phyloP scores from a whole-genome alignment of 169 alveolate genomes.

The Plasmodium vivax region DNA sequence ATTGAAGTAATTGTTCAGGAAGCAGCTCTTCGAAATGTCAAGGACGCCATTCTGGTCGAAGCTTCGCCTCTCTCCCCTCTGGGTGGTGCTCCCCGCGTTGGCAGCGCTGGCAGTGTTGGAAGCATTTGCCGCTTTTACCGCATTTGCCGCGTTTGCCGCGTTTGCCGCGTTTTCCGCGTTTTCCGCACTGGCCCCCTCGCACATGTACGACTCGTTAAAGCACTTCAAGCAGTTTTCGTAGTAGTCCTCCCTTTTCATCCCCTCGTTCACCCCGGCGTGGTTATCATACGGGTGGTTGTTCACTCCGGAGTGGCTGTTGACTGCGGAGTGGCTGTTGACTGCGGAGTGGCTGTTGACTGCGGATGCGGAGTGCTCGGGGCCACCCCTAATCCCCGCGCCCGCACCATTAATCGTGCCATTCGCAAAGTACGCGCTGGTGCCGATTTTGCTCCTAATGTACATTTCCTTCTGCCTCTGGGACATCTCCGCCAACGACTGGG shows the following conservation, averaged over 20 bases:
- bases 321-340: no score
- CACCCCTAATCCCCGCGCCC: not conserved
- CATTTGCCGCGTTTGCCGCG: not conserved
- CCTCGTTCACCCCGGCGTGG: not conserved
- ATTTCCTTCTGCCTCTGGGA: constrained; percentile 70
- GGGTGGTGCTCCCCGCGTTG: not conserved
- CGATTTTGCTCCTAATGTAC: constrained; percentile 5
- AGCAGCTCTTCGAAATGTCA: constrained; percentile 52
- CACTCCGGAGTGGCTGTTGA: no score
- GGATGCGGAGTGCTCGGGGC: no score
- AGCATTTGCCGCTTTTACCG: not conserved
- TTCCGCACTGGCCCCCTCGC: not conserved
- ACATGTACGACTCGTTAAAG: constrained; percentile 10
- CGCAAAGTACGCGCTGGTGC: not conserved
- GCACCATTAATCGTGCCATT: not conserved
- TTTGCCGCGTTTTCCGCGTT: not conserved
- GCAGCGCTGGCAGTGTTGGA: not conserved
- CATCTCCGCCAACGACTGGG: constrained; percentile 46
- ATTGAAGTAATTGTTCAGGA: constrained; percentile 49
- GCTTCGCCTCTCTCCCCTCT: not conserved
- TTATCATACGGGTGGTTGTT: not conserved
- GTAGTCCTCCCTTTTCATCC: not conserved
- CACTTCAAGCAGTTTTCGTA: constrained; percentile 8
- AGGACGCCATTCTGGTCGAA: constrained; percentile 2
- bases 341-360: no score